phyloP scores from a whole-genome alignment of 2,329 filamentous ascomycete genomes.

The Neopestalotiopsis sp. region DNA sequence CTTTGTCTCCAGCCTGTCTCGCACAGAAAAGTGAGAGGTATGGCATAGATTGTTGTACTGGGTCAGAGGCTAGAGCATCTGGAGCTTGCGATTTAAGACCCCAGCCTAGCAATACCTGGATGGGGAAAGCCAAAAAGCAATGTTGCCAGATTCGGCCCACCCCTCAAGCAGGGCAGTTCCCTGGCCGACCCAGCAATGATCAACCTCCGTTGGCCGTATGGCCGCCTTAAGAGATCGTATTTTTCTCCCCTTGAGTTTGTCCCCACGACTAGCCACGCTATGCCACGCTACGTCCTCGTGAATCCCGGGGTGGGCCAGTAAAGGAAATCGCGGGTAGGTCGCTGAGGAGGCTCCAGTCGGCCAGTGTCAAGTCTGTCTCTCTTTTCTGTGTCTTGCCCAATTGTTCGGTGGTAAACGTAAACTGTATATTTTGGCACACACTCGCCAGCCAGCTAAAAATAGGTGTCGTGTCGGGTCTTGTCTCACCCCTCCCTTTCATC shows the following conservation, averaged over 20 bases:
- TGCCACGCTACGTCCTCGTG: no score
- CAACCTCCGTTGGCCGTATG: neutral
- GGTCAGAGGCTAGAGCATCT: neutral
- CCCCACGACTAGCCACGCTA: no score
- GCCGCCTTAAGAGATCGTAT: slow-evolving; percentile 9
- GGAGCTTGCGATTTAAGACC: neutral
- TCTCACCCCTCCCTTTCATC: neutral
- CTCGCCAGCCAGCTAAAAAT: neutral
- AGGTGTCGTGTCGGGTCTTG: neutral
- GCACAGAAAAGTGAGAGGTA: neutral
- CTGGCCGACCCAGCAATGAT: slow-evolving; percentile 23
- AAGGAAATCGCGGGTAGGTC: neutral
- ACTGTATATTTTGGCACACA: no score
- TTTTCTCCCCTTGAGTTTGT: neutral
- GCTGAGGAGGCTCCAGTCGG: no score
- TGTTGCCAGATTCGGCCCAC: slow-evolving; percentile 12
- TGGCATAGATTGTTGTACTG: neutral
- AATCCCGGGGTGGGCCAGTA: neutral
- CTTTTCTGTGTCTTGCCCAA: no score
- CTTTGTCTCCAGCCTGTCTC: neutral
- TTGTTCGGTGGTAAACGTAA: no score
- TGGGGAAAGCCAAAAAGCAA: neutral
- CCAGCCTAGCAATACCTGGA: neutral
- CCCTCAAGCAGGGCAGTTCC: slow-evolving; percentile 1
- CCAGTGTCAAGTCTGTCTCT: no score